Base-by-base conservation (phyloP, 768 basidiomycete species). In the Leccinum fibrillosum region DNA sequence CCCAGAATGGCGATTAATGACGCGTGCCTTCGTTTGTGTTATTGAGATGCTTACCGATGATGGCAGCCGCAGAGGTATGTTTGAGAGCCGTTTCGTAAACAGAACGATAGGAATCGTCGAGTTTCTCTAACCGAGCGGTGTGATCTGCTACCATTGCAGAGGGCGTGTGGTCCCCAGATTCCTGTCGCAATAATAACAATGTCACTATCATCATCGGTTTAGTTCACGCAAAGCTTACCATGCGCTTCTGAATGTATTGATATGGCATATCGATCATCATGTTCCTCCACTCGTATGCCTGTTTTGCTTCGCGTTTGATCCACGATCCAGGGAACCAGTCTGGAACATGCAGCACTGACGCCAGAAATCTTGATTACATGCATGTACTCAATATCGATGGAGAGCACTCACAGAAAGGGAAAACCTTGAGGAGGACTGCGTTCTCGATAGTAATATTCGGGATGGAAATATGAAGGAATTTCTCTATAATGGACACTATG, bases 271-370 rank as follows among this genome's bases (percentile, higher is more conserved):
- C 34, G 19, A 52, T 19, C 49, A 57, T 51, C 49, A 54, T 26
- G 19, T 32, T 42, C 3, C 30, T 17, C n/a, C 25, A 53, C 5
- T 44, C 32, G n/a, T 19, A 15, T 21, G 55, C 56, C 8, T 5
- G 0, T 47, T 12, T 50, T 28, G 62, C 59, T 21, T 32, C 23
- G 15, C 26, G 48, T 8, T 61, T 63, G 49, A 61, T 15, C 23
- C 39, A 51, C 4, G 55, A 54, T 11, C 62, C 62, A n/a, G 56
- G 61, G 7, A 57, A 51, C 59, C 62, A 63, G 21, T 58, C 51
- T 12, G 62, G 61, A 12, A 60, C 15, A 19, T 56, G 37, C 2
- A 62, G 45, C 15, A 62, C 62, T 62, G 19, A 6, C 11, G 3
- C 21, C 44, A 45, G 21, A 45, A 45, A 45, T 0, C 5, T 12